Conservation (phyloP, 2,329 filamentous ascomycete species). For the Xylaria hypoxylon region DNA sequence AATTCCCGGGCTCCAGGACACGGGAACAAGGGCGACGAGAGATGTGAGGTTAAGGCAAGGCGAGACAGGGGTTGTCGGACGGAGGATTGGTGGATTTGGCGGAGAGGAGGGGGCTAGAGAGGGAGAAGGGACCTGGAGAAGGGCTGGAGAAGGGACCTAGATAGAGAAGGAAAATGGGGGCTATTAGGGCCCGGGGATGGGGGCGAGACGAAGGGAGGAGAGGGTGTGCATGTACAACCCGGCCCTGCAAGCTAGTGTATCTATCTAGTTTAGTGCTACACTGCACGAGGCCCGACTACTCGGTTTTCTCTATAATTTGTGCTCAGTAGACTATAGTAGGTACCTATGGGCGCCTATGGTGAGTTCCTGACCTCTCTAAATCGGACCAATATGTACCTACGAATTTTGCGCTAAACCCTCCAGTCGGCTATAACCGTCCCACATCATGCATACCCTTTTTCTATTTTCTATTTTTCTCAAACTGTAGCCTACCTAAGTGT, state of each 20-base stretch:
- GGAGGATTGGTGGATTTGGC: slow-evolving; percentile 25
- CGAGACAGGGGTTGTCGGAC: slow-evolving; percentile 34
- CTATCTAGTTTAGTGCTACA: slow-evolving; percentile 30
- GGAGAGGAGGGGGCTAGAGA: slow-evolving; percentile 27
- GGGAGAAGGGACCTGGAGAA: slow-evolving; percentile 1
- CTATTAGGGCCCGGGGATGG: no score
- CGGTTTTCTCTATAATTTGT: slow-evolving; percentile 43
- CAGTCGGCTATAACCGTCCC: slow-evolving; percentile 26
- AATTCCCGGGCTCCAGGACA: slow-evolving; percentile 39
- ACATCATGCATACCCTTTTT: slow-evolving; percentile 10
- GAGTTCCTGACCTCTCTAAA: slow-evolving; percentile 18
- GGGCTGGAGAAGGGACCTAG: not conserved
- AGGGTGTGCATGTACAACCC: slow-evolving; percentile 9
- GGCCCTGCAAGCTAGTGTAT: no score
- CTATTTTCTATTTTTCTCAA: no score
- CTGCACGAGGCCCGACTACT: slow-evolving; percentile 50
- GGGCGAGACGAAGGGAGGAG: not conserved
- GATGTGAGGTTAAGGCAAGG: slow-evolving; percentile 33
- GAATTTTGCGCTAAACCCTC: slow-evolving; percentile 26
- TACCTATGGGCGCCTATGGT: slow-evolving; percentile 10
- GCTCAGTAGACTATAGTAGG: not conserved
- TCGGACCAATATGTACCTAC: not conserved
- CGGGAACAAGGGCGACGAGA: slow-evolving; percentile 32
- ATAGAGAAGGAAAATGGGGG: no score
- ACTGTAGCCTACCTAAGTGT: not conserved